These are phyloP conservation scores for Ophiocordyceps camponoti-floridani DNA, from an alignment of 2,329 filamentous ascomycete species.

Conservation along the genomic window DNA sequence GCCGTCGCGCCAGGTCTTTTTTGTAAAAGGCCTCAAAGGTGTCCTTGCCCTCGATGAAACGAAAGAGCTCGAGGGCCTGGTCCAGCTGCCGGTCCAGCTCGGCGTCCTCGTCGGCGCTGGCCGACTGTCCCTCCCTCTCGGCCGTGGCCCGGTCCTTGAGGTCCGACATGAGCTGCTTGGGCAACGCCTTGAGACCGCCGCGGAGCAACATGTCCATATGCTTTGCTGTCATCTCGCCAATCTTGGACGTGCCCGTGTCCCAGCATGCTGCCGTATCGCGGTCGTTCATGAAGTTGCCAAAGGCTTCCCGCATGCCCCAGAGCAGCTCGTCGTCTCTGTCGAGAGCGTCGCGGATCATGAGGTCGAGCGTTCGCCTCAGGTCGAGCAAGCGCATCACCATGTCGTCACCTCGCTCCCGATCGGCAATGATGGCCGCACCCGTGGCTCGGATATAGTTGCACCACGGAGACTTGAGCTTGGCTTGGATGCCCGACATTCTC, in stretches of 20 bases:
- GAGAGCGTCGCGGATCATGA: constrained; percentile 62
- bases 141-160: constrained; percentile 36
- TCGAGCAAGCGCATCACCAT: constrained; percentile 76
- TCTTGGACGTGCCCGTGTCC: constrained; percentile 75
- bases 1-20: constrained; percentile 75
- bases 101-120: constrained; percentile 70
- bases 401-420: constrained; percentile 58
- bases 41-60: constrained; percentile 93
- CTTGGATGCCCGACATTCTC: constrained; percentile 50
- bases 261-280: constrained; percentile 54
- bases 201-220: constrained; percentile 82
- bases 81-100: constrained; percentile 87
- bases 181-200: constrained; percentile 71
- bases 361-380: constrained; percentile 63
- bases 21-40: constrained; percentile 99
- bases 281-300: constrained; percentile 85
- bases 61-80: constrained; percentile 82
- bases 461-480: constrained; percentile 55
- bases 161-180: constrained; percentile 47
- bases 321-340: constrained; percentile 57
- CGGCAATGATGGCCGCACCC: constrained; percentile 62
- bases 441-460: constrained; percentile 59
- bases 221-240: constrained; percentile 97
- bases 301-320: constrained; percentile 67
- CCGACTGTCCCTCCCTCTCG: constrained; percentile 44